Evolutionary conservation across 371 early-diverging fungal genomes (phyloP).

Genomic region (Mucor sp.): DNA sequence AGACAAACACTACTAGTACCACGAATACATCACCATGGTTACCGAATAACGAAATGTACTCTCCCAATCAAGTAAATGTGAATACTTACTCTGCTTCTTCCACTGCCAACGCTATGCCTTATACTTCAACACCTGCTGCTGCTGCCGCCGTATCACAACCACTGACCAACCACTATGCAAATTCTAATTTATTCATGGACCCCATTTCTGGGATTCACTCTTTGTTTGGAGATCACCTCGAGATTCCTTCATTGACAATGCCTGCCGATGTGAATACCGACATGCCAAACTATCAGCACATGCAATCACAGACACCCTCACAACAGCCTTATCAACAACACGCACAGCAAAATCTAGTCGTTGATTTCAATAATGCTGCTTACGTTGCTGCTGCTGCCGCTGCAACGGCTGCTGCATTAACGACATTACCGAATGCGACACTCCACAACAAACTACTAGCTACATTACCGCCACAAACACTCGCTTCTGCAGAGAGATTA

Average conservation of each 20-base stretch:
- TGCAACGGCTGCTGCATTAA: constrained; percentile 9
- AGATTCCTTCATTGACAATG: neutral
- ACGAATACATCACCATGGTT: neutral
- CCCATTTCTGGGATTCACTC: constrained; percentile 4
- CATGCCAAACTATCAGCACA: neutral
- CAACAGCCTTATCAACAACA: neutral
- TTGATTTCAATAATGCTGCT: constrained; percentile 6
- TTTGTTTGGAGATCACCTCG: neutral
- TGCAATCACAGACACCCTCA: neutral
- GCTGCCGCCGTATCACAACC: neutral
- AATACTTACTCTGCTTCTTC: neutral
- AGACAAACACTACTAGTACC: neutral
- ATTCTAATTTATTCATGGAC: neutral
- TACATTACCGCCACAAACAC: constrained; percentile 36
- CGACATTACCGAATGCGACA: constrained; percentile 27
- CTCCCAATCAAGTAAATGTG: neutral
- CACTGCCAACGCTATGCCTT: neutral
- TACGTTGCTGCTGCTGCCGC: constrained; percentile 11
- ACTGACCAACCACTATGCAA: neutral
- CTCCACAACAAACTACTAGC: constrained; percentile 41
- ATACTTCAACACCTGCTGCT: neutral
- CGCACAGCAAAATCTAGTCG: neutral
- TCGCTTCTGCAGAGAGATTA: constrained; percentile 39
- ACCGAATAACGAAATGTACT: neutral
- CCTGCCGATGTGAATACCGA: neutral